Base-by-base conservation (phyloP, 2,329 filamentous ascomycete genomes). In the Sporothrix schenckii region DNA sequence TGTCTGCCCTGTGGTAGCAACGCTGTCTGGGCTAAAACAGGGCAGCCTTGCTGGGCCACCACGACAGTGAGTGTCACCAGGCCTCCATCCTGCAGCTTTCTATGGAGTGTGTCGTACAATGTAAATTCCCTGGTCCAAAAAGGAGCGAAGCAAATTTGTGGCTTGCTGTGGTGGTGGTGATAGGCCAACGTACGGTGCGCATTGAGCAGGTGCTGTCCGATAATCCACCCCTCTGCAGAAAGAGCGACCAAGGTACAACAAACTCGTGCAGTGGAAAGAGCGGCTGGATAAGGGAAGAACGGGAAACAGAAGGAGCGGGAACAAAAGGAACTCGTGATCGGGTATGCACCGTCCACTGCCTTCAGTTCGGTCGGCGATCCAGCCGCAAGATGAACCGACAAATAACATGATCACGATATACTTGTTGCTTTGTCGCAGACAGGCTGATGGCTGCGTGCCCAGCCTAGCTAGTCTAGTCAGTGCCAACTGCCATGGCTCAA, bases 101-200 rank as follows among this genome's bases (percentile, higher is more conserved):
- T 34, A 34, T 34, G 34, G 34, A 34, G 34, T 34, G 9, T 34
- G 34, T 34, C 3, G 34, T 34, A 34, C 34, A 6, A 34, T 6
- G 34, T 34, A 34, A 34, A 34, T 34, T 6, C n/a, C n/a, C n/a
- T n/a, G n/a, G n/a, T n/a, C n/a, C n/a, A 24, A 5, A 50, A 41
- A 50, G 16, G 44, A 34, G 21, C 21, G 52, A 4, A 24, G 27
- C 30, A 53, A 52, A 63, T 69, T 39, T 24, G 56, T 69, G 68
- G 68, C 56, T 63, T 69, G 68, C 56, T 63, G 44, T 19, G 1
- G 3, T 19, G 54, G 30, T 21, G 27, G 47, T 69, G 56, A 69
- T 69, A 63, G 68, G 68, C n/a, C 39, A 53, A 21, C 30, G 14
- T 16, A 60, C 14, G 56, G 56, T 19, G 34, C 30, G 56, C 56